A percentile compares a stretch with the other conserved stretches of the same genome.
These are phyloP conservation scores for Calocybe cyanea DNA, from an alignment of 768 basidiomycete species.

Conservation along the genomic window DNA sequence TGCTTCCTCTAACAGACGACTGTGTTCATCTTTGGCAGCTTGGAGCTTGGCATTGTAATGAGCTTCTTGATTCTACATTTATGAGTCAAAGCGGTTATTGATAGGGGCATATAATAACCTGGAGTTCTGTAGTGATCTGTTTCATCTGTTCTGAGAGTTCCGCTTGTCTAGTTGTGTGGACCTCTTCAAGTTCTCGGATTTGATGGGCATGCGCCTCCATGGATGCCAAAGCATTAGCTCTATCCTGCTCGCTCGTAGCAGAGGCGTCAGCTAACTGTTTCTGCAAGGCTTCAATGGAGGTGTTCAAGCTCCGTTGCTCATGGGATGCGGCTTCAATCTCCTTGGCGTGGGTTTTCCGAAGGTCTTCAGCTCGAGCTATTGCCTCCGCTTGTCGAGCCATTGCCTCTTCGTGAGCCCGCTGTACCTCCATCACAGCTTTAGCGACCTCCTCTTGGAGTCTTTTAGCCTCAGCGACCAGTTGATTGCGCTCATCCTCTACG, in stretches of 20 bases:
- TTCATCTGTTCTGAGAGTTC: constrained; percentile 54
- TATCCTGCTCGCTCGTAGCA: constrained; percentile 45
- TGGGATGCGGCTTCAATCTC: constrained; percentile 42
- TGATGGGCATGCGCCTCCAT: constrained; percentile 43
- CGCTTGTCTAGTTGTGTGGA: constrained; percentile 44
- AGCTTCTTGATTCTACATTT: constrained; percentile 58
- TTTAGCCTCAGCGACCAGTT: constrained; percentile 42
- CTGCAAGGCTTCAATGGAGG: constrained; percentile 43
- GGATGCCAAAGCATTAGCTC: constrained; percentile 39
- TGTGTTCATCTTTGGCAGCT: constrained; percentile 62
- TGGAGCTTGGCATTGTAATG: constrained; percentile 67
- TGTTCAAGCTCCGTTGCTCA: constrained; percentile 39
- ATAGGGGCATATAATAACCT: constrained; percentile 39
- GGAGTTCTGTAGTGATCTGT: constrained; percentile 55
- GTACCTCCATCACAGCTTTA: constrained; percentile 42
- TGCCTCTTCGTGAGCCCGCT: constrained; percentile 44
- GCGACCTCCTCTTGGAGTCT: constrained; percentile 51
- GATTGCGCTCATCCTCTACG: constrained; percentile 54
- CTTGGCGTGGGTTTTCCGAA: constrained; percentile 39
- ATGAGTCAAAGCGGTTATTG: constrained; percentile 6
- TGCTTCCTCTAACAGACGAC: constrained; percentile 56
- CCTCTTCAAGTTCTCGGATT: constrained; percentile 51
- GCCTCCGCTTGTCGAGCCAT: constrained; percentile 46
- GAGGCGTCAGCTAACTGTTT: constrained; percentile 41
- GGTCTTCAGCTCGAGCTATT: constrained; percentile 33